Conservation (phyloP, 495 filamentous ascomycete genomes). For the Talaromyces nanjingensis region DNA sequence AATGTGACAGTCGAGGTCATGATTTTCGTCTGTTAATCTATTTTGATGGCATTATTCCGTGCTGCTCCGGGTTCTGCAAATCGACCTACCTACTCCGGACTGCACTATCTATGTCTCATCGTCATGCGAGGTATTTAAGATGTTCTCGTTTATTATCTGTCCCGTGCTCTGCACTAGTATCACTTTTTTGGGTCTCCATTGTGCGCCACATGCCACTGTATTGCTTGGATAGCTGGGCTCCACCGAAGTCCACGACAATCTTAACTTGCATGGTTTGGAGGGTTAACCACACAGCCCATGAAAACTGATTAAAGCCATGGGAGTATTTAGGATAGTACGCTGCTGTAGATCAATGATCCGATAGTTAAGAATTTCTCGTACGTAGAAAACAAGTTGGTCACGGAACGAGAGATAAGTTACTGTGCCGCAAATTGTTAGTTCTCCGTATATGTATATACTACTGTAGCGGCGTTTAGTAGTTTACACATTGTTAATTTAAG, state of each 20-base stretch:
- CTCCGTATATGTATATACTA: not conserved
- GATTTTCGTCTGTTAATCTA: not conserved
- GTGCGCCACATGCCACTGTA: not conserved
- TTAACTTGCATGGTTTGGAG: not conserved
- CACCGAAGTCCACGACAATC: not conserved
- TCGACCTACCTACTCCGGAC: not conserved
- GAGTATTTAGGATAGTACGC: not conserved
- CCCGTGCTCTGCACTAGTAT: not conserved
- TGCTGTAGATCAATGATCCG: not conserved
- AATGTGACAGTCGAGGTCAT: not conserved
- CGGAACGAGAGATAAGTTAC: not conserved
- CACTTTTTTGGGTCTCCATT: not conserved
- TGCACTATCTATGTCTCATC: not conserved
- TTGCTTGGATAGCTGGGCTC: not conserved
- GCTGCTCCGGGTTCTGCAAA: not conserved
- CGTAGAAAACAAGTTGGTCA: not conserved
- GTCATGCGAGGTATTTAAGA: not conserved
- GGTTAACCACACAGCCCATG: no score
- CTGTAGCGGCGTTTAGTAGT: not conserved
- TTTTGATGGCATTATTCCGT: not conserved
- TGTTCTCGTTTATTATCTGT: not conserved
- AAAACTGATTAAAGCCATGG: no score
- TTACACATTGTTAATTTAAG: not conserved
- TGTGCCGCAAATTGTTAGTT: not conserved
- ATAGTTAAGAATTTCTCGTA: not conserved